Conservation (phyloP, 2,329 filamentous ascomycete species). For the Chalaropsis ovoidea region DNA sequence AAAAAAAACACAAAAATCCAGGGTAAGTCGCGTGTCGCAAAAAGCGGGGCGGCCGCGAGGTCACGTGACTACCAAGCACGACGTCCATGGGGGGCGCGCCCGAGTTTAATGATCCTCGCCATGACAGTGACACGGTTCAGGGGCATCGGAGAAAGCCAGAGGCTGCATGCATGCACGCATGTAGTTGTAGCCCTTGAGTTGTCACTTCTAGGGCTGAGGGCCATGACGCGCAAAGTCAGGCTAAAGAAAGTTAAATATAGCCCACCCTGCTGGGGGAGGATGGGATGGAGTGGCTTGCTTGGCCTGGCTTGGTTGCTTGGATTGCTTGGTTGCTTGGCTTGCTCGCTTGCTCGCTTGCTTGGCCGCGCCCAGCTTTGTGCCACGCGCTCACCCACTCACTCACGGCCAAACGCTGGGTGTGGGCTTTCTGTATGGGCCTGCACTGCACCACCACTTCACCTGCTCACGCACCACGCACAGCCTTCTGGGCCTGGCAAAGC, state of each 20-base stretch:
- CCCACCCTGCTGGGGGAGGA: not conserved
- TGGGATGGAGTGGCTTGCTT: not conserved
- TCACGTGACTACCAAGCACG: not conserved
- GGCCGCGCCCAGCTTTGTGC: too few relatives aligned
- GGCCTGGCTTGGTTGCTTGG: too few relatives aligned
- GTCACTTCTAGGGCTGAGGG: not conserved
- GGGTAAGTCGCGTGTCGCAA: not conserved
- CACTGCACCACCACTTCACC: not conserved
- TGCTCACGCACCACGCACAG: too few relatives aligned
- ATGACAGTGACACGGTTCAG: conserved; percentile 14
- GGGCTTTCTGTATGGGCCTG: not conserved
- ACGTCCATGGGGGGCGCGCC: not conserved
- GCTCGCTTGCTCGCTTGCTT: too few relatives aligned
- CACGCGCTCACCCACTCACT: too few relatives aligned
- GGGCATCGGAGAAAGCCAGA: not conserved
- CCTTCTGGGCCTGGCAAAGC: not conserved
- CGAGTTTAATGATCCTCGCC: conserved; percentile 10
- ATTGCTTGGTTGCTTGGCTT: too few relatives aligned
- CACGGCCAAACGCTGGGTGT: not conserved
- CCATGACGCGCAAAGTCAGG: not conserved
- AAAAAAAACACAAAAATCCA: not conserved
- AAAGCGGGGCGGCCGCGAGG: not conserved
- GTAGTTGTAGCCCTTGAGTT: not conserved
- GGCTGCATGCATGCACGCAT: not conserved
- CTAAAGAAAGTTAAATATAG: conserved; percentile 1